Conservation (phyloP, 306 rosid species). For the Abrus precatorius region DNA sequence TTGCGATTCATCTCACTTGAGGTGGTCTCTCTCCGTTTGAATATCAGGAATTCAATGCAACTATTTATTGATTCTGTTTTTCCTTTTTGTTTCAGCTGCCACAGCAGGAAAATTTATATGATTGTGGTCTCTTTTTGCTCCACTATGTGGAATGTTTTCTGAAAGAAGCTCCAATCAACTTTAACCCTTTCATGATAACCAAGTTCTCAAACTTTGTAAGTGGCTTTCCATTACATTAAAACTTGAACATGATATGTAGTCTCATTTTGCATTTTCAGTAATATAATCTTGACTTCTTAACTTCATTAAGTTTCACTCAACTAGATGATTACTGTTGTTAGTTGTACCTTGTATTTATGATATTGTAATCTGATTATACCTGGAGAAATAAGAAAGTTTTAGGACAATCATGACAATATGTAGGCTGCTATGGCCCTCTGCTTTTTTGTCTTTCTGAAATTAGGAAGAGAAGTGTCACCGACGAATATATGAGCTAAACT, state of each 20-base stretch:
- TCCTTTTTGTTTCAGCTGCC: conserved; percentile 65
- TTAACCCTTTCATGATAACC: conserved; percentile 64
- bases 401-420: conserved; percentile 15
- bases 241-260: conserved; percentile 31
- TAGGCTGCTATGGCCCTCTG: conserved; percentile 35
- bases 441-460: conserved; percentile 11
- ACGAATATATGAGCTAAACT: not conserved
- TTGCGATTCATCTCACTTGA: conserved; percentile 67
- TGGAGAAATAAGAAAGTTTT: conserved; percentile 8
- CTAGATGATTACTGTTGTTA: not conserved
- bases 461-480: conserved; percentile 21
- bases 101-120: conserved; percentile 81
- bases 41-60: conserved; percentile 9
- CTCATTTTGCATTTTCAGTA: conserved; percentile 18
- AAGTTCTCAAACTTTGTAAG: conserved; percentile 74
- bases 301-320: conserved; percentile 1
- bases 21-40: conserved; percentile 51
- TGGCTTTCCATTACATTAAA: conserved; percentile 41
- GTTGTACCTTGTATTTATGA: conserved; percentile 35
- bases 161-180: conserved; percentile 68
- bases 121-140: conserved; percentile 89
- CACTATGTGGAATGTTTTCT: conserved; percentile 81
- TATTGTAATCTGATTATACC: conserved; percentile 8
- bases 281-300: conserved; percentile 6
- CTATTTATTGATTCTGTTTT: conserved; percentile 32